Conservation (phyloP, 345 rosid species). For the Brassica nigra region DNA sequence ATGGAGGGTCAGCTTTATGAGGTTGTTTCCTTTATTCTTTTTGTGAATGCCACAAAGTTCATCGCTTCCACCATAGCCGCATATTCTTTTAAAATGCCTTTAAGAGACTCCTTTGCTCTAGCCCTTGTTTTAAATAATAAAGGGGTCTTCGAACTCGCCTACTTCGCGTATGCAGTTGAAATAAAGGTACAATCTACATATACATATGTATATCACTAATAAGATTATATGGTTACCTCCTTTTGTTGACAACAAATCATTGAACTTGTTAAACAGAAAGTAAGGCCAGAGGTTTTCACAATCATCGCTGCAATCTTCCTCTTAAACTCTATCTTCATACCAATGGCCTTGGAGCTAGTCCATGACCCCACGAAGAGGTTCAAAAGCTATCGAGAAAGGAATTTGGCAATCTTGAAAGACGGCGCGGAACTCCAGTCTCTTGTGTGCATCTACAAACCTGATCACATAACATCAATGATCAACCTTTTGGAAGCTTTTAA, state of each 20-base stretch:
- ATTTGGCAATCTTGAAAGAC: constrained; percentile 33
- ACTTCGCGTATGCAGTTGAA: constrained; percentile 30
- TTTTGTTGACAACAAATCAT: constrained; percentile 1
- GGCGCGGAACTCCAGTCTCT: constrained; percentile 46
- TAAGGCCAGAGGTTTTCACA: constrained; percentile 36
- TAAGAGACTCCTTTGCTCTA: constrained; percentile 49
- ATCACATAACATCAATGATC: constrained; percentile 39
- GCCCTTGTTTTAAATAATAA: constrained; percentile 47
- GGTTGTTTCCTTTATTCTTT: constrained; percentile 11
- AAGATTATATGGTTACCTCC: not conserved
- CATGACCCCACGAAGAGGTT: constrained; percentile 57
- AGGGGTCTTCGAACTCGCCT: constrained; percentile 49
- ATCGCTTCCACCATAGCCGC: constrained; percentile 38
- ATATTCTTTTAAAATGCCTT: constrained; percentile 44
- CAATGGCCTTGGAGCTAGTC: constrained; percentile 48
- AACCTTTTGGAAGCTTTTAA: constrained; percentile 35
- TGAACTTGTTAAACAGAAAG: constrained; percentile 3
- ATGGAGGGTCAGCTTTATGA: constrained; percentile 37
- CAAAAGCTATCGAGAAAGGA: constrained; percentile 45
- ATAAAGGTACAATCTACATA: constrained; percentile 26
- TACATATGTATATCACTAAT: not conserved
- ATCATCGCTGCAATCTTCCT: constrained; percentile 23
- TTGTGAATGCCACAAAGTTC: constrained; percentile 37
- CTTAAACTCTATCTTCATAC: constrained; percentile 39
- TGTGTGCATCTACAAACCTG: constrained; percentile 52